Base-by-base conservation (phyloP, 805 yeast species). In the Candida sonorensis region DNA sequence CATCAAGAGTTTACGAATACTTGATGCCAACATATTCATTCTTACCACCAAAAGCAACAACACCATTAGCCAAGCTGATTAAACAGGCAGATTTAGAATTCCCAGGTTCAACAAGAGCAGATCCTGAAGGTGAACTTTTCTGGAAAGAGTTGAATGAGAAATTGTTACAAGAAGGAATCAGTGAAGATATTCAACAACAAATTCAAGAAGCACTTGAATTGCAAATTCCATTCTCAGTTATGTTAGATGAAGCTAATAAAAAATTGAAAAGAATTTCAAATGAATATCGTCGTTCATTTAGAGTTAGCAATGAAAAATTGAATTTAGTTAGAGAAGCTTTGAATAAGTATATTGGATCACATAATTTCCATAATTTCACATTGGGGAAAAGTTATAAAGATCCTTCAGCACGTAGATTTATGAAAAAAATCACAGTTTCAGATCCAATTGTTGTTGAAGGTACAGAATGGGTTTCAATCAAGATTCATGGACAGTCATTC, bases 401-500 rank as follows among this genome's bases (percentile, higher is more conserved):
- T 51, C 80, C 94, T 13, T 81, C 94, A 41, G 81, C 97, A 3
- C 66, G 71, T 31, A 69, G 98, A 48, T 83, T 64, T 55, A 88
- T 92, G 86, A 83, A 83, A 49, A 62, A 72, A 13, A 69, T 90
- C 30, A 67, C 72, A 1, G 95, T 86, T 0, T 73, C 87, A 12
- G 94, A 84, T 2, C 97, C 97, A 2, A 84, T 86, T 56, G 80
- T 86, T 31, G 88, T 90, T 44, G 84, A 88, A 51, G 87, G 84
- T 29, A 87, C 96, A 6, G 97, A 92, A 54, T 92, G 98, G 98
- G 72, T 85, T 2, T 84, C 95, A 2, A 81, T 92, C 50, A 88
- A 90, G 63, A 85, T 92, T 44, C 98, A 92, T 57, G 98, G 98
- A 7, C 98, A 92, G 62, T 85, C 96, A 4, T 92, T 92, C 59